Conservation (phyloP, 768 basidiomycete species). For the Tremella mesenterica region DNA sequence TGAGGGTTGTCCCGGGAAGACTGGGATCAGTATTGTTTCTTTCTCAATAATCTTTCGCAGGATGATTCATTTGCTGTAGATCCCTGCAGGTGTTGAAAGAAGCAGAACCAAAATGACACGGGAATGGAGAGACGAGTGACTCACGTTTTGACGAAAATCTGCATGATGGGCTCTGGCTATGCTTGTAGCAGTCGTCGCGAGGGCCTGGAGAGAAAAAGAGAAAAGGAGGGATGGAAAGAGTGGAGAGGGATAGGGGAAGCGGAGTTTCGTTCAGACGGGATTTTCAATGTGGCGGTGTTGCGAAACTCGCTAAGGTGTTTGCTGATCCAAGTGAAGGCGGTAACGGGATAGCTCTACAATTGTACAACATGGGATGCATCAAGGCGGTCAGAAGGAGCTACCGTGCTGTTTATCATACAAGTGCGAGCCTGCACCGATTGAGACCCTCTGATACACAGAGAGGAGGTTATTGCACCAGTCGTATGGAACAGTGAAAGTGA, state of each 20-base stretch:
- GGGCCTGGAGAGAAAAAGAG: not conserved
- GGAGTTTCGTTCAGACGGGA: not conserved
- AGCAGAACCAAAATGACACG: too few species aligned
- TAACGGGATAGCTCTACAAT: too few species aligned
- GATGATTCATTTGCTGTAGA: not conserved
- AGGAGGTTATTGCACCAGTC: too few species aligned
- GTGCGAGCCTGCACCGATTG: too few species aligned
- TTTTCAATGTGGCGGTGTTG: not conserved
- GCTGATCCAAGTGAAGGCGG: not conserved
- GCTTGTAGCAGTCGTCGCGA: slow-evolving; percentile 3
- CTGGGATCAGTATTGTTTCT: slow-evolving; percentile 46
- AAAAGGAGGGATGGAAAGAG: not conserved
- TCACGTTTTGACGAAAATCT: slow-evolving; percentile 46
- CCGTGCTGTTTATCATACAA: too few species aligned
- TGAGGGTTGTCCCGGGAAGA: slow-evolving; percentile 98
- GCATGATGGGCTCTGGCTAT: slow-evolving; percentile 52
- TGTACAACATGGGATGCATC: too few species aligned
- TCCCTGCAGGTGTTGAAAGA: not conserved
- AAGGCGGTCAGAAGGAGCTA: too few species aligned
- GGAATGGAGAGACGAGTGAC: slow-evolving; percentile 1
- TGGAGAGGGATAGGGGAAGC: not conserved
- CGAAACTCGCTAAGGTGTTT: not conserved
- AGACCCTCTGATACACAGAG: too few species aligned
- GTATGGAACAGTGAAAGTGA: too few species aligned
- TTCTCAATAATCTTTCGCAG: too few species aligned